A percentile compares a stretch with the other conserved stretches of the same genome.
Evolutionary conservation across 2,329 filamentous ascomycete genomes (phyloP).

Genomic region (Emmonsiellopsis sp.): DNA sequence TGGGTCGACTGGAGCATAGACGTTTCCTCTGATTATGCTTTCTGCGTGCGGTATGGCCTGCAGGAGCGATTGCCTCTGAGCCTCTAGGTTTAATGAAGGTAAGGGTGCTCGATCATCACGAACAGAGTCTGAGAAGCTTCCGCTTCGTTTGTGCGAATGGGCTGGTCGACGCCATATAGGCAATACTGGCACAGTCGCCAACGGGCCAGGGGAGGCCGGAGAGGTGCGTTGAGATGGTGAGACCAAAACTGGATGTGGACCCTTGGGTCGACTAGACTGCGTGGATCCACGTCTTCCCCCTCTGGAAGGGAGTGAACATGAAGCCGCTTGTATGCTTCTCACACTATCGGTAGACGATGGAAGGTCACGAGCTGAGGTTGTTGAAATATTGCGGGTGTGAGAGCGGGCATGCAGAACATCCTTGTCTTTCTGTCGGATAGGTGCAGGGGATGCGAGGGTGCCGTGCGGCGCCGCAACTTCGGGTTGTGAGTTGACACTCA

Average conservation of each 20-base stretch:
- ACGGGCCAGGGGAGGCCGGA: constrained; percentile 19
- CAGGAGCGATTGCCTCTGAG: constrained; percentile 37
- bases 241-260: constrained; percentile 34
- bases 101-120: constrained; percentile 55
- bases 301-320: constrained; percentile 50
- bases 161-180: constrained; percentile 38
- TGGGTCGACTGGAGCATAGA: constrained; percentile 73
- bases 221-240: constrained; percentile 20
- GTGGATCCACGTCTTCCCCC: constrained; percentile 28
- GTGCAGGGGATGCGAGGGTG: constrained; percentile 13
- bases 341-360: constrained; percentile 33
- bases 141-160: constrained; percentile 64
- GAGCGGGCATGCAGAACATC: constrained; percentile 3
- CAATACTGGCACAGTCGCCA: constrained; percentile 20
- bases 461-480: constrained; percentile 8
- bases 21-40: constrained; percentile 75
- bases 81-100: constrained; percentile 38
- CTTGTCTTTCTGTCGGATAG: constrained; percentile 10
- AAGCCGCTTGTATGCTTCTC: constrained; percentile 48
- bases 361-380: constrained; percentile 26
- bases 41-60: constrained; percentile 63
- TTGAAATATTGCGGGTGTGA: constrained; percentile 29
- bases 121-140: constrained; percentile 77
- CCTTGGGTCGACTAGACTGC: constrained; percentile 23
- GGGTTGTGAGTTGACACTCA: constrained; percentile 7